phyloP scores from a whole-genome alignment of 1,139 yeast species.

The Pichia sp. region DNA sequence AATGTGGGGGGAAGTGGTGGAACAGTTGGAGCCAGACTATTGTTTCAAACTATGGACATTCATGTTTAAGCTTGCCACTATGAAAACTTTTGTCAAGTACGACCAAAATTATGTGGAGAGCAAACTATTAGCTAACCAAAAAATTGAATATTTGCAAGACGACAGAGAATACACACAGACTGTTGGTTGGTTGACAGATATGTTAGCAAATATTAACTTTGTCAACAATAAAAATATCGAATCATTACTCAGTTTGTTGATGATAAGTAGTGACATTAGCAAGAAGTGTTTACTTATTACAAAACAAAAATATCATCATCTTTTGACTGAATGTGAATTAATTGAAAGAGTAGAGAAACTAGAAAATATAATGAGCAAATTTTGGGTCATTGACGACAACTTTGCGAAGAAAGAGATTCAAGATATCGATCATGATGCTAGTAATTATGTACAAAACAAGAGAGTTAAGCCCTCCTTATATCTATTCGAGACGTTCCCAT shows the following conservation, averaged over 20 bases:
- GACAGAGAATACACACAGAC: constrained; percentile 11
- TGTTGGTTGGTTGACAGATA: constrained; percentile 14
- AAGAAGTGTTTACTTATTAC: constrained; percentile 6
- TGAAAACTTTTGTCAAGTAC: constrained; percentile 8
- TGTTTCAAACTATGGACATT: constrained; percentile 16
- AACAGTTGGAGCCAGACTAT: constrained; percentile 27
- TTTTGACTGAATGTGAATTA: constrained; percentile 3
- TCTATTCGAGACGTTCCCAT: constrained; percentile 31
- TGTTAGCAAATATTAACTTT: constrained; percentile 11
- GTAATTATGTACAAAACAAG: constrained; percentile 7
- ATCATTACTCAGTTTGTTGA: constrained; percentile 1
- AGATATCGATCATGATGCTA: constrained; percentile 1
- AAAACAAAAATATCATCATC: not conserved
- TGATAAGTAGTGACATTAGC: constrained; percentile 8
- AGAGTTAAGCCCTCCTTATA: constrained; percentile 8
- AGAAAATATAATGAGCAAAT: constrained; percentile 18
- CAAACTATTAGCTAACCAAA: not conserved
- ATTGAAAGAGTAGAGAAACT: constrained; percentile 8
- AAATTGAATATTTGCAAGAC: constrained; percentile 9
- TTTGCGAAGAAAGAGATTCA: constrained; percentile 1
- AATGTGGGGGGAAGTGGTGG: constrained; percentile 32
- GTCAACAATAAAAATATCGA: constrained; percentile 3
- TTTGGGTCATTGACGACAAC: constrained; percentile 17
- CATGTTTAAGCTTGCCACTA: constrained; percentile 16
- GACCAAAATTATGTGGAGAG: constrained; percentile 3